Evolutionary conservation across 192 early-diverging fungal genomes (phyloP).

Genomic region (Umbelopsis ramanniana): DNA sequence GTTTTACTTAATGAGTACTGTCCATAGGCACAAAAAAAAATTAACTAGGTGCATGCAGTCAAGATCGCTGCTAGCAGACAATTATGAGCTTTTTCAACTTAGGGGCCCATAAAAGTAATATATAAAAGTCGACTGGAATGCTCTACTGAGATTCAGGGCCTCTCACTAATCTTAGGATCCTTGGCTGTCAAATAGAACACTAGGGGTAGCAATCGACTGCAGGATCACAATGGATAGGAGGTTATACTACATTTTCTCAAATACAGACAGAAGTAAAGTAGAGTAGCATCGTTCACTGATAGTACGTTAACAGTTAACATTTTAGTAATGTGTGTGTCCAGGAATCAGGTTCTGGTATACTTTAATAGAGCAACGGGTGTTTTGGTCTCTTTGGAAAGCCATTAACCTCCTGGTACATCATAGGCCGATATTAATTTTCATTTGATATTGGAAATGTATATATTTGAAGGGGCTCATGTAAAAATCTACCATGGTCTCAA

Average conservation of each 20-base stretch:
- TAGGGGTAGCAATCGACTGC: neutral
- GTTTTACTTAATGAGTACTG: conserved; percentile 12
- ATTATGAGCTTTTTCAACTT: neutral
- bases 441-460: conserved; percentile 16
- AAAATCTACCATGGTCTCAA: neutral
- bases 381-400: neutral
- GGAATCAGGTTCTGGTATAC: neutral
- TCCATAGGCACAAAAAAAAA: conserved; percentile 1
- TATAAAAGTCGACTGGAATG: conserved; percentile 24
- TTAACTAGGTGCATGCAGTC: neutral
- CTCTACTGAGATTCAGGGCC: neutral
- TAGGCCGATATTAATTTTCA: neutral
- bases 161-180: conserved; percentile 14
- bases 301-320: too few species aligned
- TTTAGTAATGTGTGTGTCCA: neutral
- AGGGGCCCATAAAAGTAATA: conserved; percentile 19
- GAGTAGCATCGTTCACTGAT: too few species aligned
- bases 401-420: neutral
- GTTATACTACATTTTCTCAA: neutral
- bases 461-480: conserved; percentile 5
- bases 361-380: neutral
- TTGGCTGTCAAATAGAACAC: neutral
- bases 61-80: neutral
- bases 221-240: neutral
- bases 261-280: too few species aligned